Evolutionary conservation across 2,329 filamentous ascomycete species (phyloP), one percentile per base, ranked within the genome.

Genomic region (Shiraia sp.): DNA sequence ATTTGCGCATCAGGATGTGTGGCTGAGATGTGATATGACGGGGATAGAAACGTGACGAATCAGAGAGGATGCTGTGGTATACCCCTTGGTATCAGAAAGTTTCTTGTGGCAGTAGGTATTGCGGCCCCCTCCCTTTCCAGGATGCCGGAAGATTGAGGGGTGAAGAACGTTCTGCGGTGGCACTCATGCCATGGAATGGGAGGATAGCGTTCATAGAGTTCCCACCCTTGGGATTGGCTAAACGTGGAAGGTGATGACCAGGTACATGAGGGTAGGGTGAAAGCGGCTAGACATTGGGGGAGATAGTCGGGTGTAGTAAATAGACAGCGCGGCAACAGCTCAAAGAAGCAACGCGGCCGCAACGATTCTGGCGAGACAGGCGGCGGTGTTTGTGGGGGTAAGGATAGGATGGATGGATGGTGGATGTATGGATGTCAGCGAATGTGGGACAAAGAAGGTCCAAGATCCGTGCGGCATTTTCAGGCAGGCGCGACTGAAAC

Each of bases 271-370:
- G 44, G 47, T 39, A 51, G 39, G 19, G 29, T 31, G 10, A 33
- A 40, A 42, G 39, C 14, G 35, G 42, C 33, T 49, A 51, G 48
- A 49, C 25, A 39, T 10, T 25, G 19, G 36, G 31, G 45, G 36
- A 36, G 41, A 34, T 23, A 32, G 23, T 48, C 39, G 42, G 28
- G 42, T 40, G 42, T 35, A 36, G 14, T 22, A 36, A 40, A 36
- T 39, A 47, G 17, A 23, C 27, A 33, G 16, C 22, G 38, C 38
- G 35, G 35, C 26, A 22, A 25, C 14, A 8, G 31, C 40, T 47
- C 32, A 32, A 51, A 33, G 42, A 12, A 42, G 49, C 23, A 30
- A 38, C 33, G 32, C 37, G 27, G 30, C 47, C 45, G 44, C 47
- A 14, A 17, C 36, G 31, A 28, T 30, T 40, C 23, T 35, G 25